These are phyloP conservation scores for Scenedesmus sp. DNA, from an alignment of 163 green algal species.

Conservation along the genomic window DNA sequence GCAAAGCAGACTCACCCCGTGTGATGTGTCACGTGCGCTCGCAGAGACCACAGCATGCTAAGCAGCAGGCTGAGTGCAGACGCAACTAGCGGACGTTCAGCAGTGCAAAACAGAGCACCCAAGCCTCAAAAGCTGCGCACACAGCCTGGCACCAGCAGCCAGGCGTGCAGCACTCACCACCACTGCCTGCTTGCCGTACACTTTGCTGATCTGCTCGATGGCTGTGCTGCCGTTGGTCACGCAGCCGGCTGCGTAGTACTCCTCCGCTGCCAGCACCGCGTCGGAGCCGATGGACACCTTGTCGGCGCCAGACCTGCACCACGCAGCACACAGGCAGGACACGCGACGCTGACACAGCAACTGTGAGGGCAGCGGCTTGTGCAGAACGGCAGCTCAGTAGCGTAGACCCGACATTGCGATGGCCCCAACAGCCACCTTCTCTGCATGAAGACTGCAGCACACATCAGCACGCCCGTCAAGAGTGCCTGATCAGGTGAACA, in stretches of 20 bases:
- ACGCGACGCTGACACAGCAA: not conserved
- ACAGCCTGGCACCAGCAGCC: not conserved
- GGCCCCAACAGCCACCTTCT: too few relatives aligned
- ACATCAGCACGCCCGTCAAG: too few relatives aligned
- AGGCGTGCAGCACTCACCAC: conserved; percentile 73
- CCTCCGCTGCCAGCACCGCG: conserved; percentile 61
- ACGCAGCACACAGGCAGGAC: not conserved
- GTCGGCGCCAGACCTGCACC: conserved; percentile 89
- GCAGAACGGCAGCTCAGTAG: too few relatives aligned
- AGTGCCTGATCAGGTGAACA: too few relatives aligned
- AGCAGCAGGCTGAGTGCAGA: not conserved
- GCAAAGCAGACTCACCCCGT: not conserved
- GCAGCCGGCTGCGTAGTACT: conserved; percentile 52
- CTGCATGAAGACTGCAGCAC: too few relatives aligned
- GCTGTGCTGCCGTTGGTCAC: conserved; percentile 76
- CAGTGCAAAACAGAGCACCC: too few relatives aligned
- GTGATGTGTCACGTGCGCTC: too few relatives aligned
- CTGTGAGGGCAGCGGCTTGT: too few relatives aligned
- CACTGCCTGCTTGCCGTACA: conserved; percentile 94
- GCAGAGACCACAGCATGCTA: too few relatives aligned
- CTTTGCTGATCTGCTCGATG: conserved; percentile 98
- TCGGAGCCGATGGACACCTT: conserved; percentile 95
- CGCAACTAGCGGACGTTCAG: too few relatives aligned
- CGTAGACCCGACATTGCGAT: too few relatives aligned
- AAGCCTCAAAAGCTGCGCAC: too few relatives aligned